Evolutionary conservation across 805 yeast species (phyloP), one percentile per base, ranked within the genome.

Genomic region (Lachancea fermentati): DNA sequence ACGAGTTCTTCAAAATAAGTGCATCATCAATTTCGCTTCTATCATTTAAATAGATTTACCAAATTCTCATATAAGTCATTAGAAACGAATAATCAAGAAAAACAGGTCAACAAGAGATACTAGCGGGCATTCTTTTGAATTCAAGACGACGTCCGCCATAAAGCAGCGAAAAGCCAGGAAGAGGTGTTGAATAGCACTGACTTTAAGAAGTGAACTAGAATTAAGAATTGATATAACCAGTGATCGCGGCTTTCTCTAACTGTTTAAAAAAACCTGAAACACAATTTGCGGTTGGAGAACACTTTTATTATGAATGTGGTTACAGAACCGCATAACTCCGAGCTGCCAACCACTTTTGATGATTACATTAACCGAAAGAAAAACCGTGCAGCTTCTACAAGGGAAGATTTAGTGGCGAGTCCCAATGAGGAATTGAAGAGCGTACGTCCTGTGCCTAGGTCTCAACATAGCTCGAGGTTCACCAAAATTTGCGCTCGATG

Each of bases 401-500:
- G 26, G 11, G 11, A 7, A 22, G 11, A 22, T 22, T 11, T 22
- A 8, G 6, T n/a, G 31, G 7, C 14, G 31, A 7, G n/a, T 8
- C 31, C 31, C 14, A 12, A 8, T 6, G n/a, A 13, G 13, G 31
- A 29, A 12, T 12, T 13, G 13, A 11, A 29, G 7, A 8, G n/a
- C 7, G 7, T 13, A 8, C 31, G 31, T 6, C 25, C 32, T 12
- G 5, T 30, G 13, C 34, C 30, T 7, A 18, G 35, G 4, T 18
- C 37, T n/a, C 26, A 16, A 11, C 32, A 35, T 2, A 40, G 43
- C 26, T 40, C 39, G 13, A 36, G 39, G 22, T 28, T 40, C 22
- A 49, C 57, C 13, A 70, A 68, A 47, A 47, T 63, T 12, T 81
- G 88, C 57, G 66, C 70, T 16, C 66, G 67, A 30, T 81, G 89